These are phyloP conservation scores for Ceratocystis destructans DNA, from an alignment of 2,329 filamentous ascomycete species.

Conservation along the genomic window DNA sequence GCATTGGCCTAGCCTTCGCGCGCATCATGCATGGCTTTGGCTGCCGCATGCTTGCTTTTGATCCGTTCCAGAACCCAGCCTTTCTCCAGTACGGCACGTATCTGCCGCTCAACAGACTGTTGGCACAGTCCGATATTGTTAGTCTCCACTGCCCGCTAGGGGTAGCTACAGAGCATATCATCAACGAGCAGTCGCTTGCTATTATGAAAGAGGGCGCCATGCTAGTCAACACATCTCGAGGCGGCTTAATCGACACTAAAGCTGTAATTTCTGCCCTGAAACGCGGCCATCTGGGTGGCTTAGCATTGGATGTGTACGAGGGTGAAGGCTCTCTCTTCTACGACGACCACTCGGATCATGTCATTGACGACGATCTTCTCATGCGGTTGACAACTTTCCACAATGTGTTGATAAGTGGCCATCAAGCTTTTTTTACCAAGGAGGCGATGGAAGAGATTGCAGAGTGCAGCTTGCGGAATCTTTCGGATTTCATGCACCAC, in stretches of 20 bases:
- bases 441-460: conserved; percentile 53
- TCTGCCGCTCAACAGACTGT: conserved; percentile 39
- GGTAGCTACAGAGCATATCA: conserved; percentile 44
- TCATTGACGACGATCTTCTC: conserved; percentile 52
- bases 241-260: conserved; percentile 47
- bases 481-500: conserved; percentile 32
- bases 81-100: conserved; percentile 40
- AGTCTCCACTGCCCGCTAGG: conserved; percentile 54
- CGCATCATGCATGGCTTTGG: conserved; percentile 52
- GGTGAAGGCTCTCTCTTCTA: conserved; percentile 51
- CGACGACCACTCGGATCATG: conserved; percentile 48
- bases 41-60: conserved; percentile 47
- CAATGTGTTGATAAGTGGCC: conserved; percentile 52
- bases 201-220: conserved; percentile 46
- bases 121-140: conserved; percentile 45
- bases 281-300: conserved; percentile 42
- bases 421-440: conserved; percentile 56
- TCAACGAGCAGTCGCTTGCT: conserved; percentile 39
- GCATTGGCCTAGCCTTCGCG: conserved; percentile 49
- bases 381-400: conserved; percentile 55
- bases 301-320: conserved; percentile 57
- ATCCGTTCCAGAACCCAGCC: conserved; percentile 39
- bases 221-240: conserved; percentile 55
- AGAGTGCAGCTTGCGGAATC: conserved; percentile 43
- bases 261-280: conserved; percentile 50